Base-by-base conservation (phyloP, 2,329 filamentous ascomycete genomes). In the Plectosphaerella sp. region DNA sequence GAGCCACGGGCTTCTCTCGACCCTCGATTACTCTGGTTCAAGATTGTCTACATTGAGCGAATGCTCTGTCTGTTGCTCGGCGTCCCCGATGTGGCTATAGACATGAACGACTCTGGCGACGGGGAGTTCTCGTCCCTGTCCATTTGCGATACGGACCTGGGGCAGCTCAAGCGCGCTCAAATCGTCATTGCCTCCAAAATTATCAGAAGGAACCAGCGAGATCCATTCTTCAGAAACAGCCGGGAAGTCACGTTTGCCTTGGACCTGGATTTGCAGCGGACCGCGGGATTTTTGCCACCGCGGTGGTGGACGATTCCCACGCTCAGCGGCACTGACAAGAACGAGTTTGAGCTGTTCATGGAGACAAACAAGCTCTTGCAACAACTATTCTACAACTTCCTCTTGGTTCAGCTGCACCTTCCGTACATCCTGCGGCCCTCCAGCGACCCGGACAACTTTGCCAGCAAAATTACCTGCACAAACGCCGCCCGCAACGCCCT, bases 61-160 rank as follows among this genome's bases (percentile, higher is more conserved):
- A 62, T 67, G 10, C 56, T 75, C 1, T 69, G 61, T 12, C 58
- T 76, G 2, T 65, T 75, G 58, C 61, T 76, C 2, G 71, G 72
- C 4, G 61, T 75, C 1, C 68, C 72, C 0, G 15, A 39, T 8
- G 37, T 16, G 37, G 37, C 37, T 14, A 8, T 7, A 14, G 37
- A 39, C 37, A 39, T 39, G 37, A 39, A 39, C 16, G 37, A 39
- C 16, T 39, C 37, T 7, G 37, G 37, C 6, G 37, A 18, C 7
- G n/a, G 64, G 64, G 9, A 64, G 61, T 22, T 62, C 60, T 0
- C 36, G 43, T 55, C 56, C 25, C 33, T 54, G 6, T 53, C 56
- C n/a, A 45, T 33, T 25, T 35, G 54, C 0, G 63, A 64, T 24
- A 18, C n/a, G n/a, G n/a, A n/a, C 11, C n/a, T 43, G n/a, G 41